phyloP scores from a whole-genome alignment of 352 stramenopile species.

The Pythium graminicola region DNA sequence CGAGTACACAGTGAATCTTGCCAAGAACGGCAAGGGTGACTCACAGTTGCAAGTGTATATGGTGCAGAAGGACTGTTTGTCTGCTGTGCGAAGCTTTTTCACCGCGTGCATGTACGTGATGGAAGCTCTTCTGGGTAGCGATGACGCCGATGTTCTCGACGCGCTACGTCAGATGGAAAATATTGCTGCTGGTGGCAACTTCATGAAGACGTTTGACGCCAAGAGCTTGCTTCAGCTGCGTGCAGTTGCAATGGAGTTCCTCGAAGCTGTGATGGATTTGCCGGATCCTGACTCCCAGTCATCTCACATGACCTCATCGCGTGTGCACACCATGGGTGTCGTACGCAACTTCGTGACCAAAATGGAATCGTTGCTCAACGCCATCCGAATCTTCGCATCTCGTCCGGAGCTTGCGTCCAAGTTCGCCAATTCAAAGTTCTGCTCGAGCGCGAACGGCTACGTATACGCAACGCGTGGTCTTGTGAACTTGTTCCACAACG shows the following conservation, averaged over 20 bases:
- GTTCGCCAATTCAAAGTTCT: constrained; percentile 79
- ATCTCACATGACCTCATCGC: constrained; percentile 51
- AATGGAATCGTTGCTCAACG: constrained; percentile 71
- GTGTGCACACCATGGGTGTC: constrained; percentile 72
- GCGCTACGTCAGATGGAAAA: constrained; percentile 73
- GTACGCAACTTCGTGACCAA: constrained; percentile 87
- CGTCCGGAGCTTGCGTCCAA: constrained; percentile 56
- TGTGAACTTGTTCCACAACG: constrained; percentile 70
- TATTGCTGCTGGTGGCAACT: constrained; percentile 47
- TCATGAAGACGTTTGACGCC: constrained; percentile 76
- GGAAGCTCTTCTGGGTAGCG: constrained; percentile 59
- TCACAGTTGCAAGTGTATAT: constrained; percentile 68
- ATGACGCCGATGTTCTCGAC: constrained; percentile 75
- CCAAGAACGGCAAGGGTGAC: constrained; percentile 75
- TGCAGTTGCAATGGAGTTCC: constrained; percentile 53
- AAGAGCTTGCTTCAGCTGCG: constrained; percentile 60
- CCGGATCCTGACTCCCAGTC: constrained; percentile 68
- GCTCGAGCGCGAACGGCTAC: constrained; percentile 67
- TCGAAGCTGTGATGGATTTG: constrained; percentile 77
- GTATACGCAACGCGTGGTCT: constrained; percentile 64
- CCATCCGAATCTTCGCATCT: constrained; percentile 57
- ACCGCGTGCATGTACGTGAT: constrained; percentile 73
- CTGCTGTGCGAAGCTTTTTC: constrained; percentile 76
- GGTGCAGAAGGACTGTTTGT: constrained; percentile 76
- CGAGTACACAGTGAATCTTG: constrained; percentile 51